Percentiles rank a stretch among this genome's conserved stretches.
phyloP scores from a whole-genome alignment of 192 early-diverging fungal species.

The Radiomyces spectabilis region DNA sequence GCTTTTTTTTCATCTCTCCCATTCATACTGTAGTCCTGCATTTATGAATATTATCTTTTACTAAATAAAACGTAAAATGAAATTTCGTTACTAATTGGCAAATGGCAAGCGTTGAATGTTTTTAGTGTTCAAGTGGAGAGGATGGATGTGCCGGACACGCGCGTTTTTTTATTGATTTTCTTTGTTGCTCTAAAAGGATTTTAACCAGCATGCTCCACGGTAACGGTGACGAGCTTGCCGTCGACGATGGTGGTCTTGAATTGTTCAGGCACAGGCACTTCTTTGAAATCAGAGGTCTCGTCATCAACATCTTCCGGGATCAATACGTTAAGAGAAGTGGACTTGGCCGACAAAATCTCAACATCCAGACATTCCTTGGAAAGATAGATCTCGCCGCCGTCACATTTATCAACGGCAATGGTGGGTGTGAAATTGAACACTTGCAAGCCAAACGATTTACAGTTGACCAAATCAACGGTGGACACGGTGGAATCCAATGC shows the following conservation, averaged over 20 bases:
- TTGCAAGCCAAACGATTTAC: conserved; percentile 81
- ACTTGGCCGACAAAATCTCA: conserved; percentile 92
- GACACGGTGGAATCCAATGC: conserved; percentile 79
- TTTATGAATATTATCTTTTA: no score
- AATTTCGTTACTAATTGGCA: no score
- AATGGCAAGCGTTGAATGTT: no score
- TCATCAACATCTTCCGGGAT: conserved; percentile 59
- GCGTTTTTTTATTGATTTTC: no score
- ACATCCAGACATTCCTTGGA: conserved; percentile 66
- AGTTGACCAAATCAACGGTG: conserved; percentile 86
- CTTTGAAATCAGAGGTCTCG: conserved; percentile 66
- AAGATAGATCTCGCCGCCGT: conserved; percentile 87
- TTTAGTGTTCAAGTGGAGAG: not conserved
- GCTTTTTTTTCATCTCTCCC: no score
- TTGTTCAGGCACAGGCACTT: conserved; percentile 90
- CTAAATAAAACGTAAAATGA: no score
- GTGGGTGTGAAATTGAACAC: conserved; percentile 78
- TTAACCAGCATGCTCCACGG: conserved; percentile 72
- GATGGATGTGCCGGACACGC: no score
- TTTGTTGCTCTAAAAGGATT: no score
- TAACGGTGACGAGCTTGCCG: conserved; percentile 71
- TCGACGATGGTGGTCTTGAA: conserved; percentile 79
- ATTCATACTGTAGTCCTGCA: no score
- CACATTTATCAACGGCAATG: conserved; percentile 86
- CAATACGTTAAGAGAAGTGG: conserved; percentile 85